These are phyloP conservation scores for Chenopodium quinoa DNA, from an alignment of 148 eudicot species.

Conservation along the genomic window DNA sequence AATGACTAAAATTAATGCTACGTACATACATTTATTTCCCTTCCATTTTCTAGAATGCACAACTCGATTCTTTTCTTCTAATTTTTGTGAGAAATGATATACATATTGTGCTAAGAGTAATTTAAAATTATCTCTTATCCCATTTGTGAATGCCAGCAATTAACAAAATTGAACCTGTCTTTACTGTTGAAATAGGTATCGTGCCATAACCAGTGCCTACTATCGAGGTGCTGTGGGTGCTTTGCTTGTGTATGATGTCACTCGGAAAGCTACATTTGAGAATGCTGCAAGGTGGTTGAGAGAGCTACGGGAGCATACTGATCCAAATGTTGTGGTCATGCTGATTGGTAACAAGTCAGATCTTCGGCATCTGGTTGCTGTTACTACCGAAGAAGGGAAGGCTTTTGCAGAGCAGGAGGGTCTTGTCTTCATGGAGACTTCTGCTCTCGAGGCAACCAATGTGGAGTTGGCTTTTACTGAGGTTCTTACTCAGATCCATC, in stretches of 20 bases:
- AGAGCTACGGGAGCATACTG: constrained; percentile 84
- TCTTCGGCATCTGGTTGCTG: constrained; percentile 83
- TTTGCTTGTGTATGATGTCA: constrained; percentile 80
- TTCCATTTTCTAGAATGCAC: neutral
- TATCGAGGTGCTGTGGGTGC: constrained; percentile 95
- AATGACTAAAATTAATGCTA: too few relatives aligned
- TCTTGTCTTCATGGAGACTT: constrained; percentile 88
- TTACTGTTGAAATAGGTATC: constrained; percentile 47
- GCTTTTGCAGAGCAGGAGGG: constrained; percentile 66
- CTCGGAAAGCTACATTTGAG: constrained; percentile 77
- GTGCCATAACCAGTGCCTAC: constrained; percentile 94
- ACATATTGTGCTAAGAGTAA: neutral
- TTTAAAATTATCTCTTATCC: too few relatives aligned
- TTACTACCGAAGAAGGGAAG: constrained; percentile 67
- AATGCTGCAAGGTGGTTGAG: constrained; percentile 73
- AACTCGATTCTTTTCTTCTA: neutral
- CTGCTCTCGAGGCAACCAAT: constrained; percentile 86
- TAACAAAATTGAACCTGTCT: neutral
- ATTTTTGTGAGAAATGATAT: neutral
- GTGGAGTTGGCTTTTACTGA: constrained; percentile 79
- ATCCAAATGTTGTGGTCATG: constrained; percentile 86
- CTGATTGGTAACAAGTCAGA: constrained; percentile 90
- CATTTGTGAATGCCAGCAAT: neutral
- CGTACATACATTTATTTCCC: neutral
- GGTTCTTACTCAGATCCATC: constrained; percentile 65